Base-by-base conservation (phyloP, 371 early-diverging fungal species). In the Circinella umbellata region DNA sequence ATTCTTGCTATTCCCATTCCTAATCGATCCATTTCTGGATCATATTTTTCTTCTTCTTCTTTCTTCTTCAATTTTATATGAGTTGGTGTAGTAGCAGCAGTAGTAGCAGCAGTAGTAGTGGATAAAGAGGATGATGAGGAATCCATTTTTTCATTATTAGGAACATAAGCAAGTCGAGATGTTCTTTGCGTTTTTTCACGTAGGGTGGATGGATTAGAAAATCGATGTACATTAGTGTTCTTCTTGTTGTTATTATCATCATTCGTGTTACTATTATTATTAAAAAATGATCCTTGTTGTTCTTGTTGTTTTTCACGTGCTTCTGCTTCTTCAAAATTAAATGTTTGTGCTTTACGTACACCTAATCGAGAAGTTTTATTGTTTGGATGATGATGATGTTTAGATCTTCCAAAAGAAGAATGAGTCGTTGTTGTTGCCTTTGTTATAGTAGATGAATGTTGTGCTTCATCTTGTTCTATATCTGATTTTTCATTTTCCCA, bases 241-340 rank as follows among this genome's bases (percentile, higher is more conserved):
- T 57, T 57, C 18, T 34, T 57, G 1, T 57, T 18, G 9, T 34
- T 18, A 1, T 11, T 57, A n/a, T 57, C 57, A 8, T 57, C 27
- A 17, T 57, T 27, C 34, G 27, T 63, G 34, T 91, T 92, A 27
- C 2, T 27, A 27, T 27, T 27, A 27, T 27, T 27, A 27, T 27
- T 27, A 27, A 1, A 27, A 27, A 27, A 27, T 27, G 27, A 27
- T 27, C 27, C 27, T 27, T 27, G 27, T 27, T 27, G 27, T 55
- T 84, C 87, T 72, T 91, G 90, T 37, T 95, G 96, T 37, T 87
- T 90, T 34, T 96, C 97, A 35, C 89, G 83, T 15, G 92, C 90
- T 63, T 93, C 93, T 1, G 93, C 94, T 73, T 91, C 95, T 66
- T 95, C 97, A 84, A 95, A 96, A 74, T 91, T 92, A 64, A 88